Evolutionary conservation across 176 grass and related monocot species (phyloP).

Genomic region (Carex myosuroides): DNA sequence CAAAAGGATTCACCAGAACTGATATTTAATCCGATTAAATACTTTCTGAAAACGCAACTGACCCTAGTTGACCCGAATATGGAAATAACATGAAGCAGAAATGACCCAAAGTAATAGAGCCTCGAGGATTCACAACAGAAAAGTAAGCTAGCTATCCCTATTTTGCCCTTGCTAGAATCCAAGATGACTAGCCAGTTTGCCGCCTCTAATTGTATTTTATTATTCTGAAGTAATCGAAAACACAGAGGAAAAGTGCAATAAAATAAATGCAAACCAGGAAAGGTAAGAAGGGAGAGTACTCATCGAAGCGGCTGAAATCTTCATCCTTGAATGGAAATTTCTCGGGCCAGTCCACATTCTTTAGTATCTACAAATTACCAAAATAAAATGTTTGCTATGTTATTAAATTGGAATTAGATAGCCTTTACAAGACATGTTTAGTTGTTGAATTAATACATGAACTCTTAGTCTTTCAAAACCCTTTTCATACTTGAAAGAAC

Average conservation of each 20-base stretch:
- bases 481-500: not conserved
- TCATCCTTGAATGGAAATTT: slow-evolving; percentile 91
- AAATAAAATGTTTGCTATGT: not conserved
- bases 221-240: not conserved
- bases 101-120: not conserved
- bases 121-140: not conserved
- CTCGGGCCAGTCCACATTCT: slow-evolving; percentile 84
- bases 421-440: not conserved
- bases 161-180: not conserved
- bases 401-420: not conserved
- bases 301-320: slow-evolving; percentile 90
- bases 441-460: not conserved
- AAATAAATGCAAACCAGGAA: slow-evolving; percentile 21
- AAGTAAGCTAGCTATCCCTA: not conserved
- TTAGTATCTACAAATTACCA: slow-evolving; percentile 48
- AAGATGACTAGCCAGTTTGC: not conserved
- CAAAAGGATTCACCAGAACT: not conserved
- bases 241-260: not conserved
- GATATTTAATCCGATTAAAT: not conserved
- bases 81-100: not conserved
- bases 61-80: not conserved
- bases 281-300: slow-evolving; percentile 37
- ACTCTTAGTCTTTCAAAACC: not conserved
- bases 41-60: not conserved
- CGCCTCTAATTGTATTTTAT: not conserved